Percentiles rank a stretch among this genome's conserved stretches.
These are phyloP conservation scores for Debaryomyces maramus DNA, from an alignment of 805 yeast genomes.

Conservation along the genomic window DNA sequence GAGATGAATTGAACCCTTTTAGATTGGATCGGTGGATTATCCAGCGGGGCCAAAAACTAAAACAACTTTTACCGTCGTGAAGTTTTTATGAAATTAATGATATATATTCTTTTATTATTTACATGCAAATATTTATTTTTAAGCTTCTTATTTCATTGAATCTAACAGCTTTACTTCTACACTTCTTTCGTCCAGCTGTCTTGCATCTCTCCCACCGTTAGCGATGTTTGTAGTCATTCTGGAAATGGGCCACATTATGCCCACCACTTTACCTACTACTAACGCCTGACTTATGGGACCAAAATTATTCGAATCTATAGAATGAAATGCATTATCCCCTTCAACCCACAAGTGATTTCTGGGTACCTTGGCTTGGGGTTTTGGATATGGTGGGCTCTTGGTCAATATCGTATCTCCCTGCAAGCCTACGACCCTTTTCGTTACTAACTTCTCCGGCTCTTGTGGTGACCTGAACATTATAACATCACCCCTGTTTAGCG, in stretches of 20 bases:
- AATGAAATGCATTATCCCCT: conserved; percentile 80
- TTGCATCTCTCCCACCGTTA: conserved; percentile 26
- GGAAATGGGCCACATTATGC: conserved; percentile 65
- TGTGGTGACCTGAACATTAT: conserved; percentile 75
- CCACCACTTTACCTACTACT: conserved; percentile 71
- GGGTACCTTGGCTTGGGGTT: conserved; percentile 61
- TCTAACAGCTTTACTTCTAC: not conserved
- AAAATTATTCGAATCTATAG: conserved; percentile 81
- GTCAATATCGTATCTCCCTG: conserved; percentile 71
- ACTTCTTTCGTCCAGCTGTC: conserved; percentile 5
- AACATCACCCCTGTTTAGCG: conserved; percentile 64
- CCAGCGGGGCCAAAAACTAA: conserved; percentile 2
- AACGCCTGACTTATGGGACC: conserved; percentile 87
- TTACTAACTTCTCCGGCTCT: conserved; percentile 73
- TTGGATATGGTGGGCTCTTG: conserved; percentile 62
- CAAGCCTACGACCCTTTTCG: conserved; percentile 76
- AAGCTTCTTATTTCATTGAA: not conserved
- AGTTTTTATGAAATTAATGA: not conserved
- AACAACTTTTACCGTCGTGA: not conserved
- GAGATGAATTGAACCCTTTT: conserved; percentile 2
- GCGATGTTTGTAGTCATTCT: conserved; percentile 30
- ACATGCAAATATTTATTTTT: no score
- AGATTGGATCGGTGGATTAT: conserved; percentile 11
- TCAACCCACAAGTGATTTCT: conserved; percentile 90
- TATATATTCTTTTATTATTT: no score